Conservation (phyloP, 2,329 filamentous ascomycete genomes). For the Beauveria sp. region DNA sequence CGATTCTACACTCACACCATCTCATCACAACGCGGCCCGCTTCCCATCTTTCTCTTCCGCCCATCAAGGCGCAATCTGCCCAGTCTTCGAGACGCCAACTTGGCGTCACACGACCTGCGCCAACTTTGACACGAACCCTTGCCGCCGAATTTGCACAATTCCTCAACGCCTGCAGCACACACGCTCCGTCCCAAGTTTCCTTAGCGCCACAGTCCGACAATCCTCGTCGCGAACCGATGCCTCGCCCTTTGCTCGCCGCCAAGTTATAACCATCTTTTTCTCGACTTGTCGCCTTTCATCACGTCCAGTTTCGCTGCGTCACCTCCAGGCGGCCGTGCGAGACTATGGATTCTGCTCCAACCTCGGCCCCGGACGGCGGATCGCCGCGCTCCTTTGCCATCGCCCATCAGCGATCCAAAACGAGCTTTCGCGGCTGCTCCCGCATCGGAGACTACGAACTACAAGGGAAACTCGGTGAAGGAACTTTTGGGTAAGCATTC, state of each 20-base stretch:
- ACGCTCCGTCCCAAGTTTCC: not conserved
- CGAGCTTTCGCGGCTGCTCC: conserved; percentile 76
- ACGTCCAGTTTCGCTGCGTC: not conserved
- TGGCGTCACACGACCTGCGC: not conserved
- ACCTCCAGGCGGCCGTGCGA: not conserved
- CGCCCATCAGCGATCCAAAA: conserved; percentile 46
- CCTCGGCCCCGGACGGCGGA: conserved; percentile 29
- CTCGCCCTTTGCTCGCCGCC: not conserved
- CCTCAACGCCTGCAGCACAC: not conserved
- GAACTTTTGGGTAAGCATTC: conserved; percentile 72
- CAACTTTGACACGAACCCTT: not conserved
- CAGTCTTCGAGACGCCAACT: not conserved
- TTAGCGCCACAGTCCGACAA: not conserved
- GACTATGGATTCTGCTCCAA: conserved; percentile 24
- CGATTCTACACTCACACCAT: not conserved
- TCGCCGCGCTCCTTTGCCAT: conserved; percentile 51
- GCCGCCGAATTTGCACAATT: not conserved
- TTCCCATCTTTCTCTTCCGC: not conserved
- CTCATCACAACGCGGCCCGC: not conserved
- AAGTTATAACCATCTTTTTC: not conserved
- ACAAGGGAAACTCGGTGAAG: conserved; percentile 79
- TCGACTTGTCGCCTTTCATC: not conserved
- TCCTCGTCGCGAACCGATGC: conserved; percentile 5
- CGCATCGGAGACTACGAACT: conserved; percentile 74
- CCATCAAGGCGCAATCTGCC: not conserved